phyloP scores from a whole-genome alignment of 2,329 filamentous ascomycete genomes.

The Coniochaeta pulveracea region DNA sequence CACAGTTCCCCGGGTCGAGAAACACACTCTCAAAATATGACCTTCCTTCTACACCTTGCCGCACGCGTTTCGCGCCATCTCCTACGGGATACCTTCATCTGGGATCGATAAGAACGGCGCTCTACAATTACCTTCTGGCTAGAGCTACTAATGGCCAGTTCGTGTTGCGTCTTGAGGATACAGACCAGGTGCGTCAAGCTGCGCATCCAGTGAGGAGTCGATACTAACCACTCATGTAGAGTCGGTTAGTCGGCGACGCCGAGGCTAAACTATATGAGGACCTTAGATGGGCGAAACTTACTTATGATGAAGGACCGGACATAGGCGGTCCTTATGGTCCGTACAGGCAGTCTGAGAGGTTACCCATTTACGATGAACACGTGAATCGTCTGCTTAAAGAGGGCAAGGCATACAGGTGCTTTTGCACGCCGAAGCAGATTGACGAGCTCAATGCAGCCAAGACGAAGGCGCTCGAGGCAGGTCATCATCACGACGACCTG shows the following conservation, averaged over 20 bases:
- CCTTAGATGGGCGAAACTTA: constrained; percentile 75
- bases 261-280: constrained; percentile 70
- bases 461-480: constrained; percentile 43
- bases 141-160: constrained; percentile 83
- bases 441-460: constrained; percentile 60
- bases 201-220: no score
- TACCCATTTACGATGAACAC: constrained; percentile 60
- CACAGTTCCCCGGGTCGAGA: no score
- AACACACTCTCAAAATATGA: constrained; percentile 7
- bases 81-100: constrained; percentile 91
- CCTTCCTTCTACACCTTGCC: constrained; percentile 48
- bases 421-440: constrained; percentile 72
- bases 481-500: constrained; percentile 19
- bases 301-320: constrained; percentile 89
- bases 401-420: constrained; percentile 82
- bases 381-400: constrained; percentile 56
- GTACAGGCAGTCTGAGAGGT: constrained; percentile 81
- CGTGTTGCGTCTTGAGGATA: constrained; percentile 85
- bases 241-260: constrained; percentile 69
- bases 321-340: constrained; percentile 73
- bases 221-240: constrained; percentile 35
- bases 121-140: constrained; percentile 94
- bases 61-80: constrained; percentile 88
- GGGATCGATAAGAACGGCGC: constrained; percentile 78
- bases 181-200: constrained; percentile 70